Evolutionary conservation across 805 yeast genomes (phyloP).

Genomic region (Yamadazyma philogaea): DNA sequence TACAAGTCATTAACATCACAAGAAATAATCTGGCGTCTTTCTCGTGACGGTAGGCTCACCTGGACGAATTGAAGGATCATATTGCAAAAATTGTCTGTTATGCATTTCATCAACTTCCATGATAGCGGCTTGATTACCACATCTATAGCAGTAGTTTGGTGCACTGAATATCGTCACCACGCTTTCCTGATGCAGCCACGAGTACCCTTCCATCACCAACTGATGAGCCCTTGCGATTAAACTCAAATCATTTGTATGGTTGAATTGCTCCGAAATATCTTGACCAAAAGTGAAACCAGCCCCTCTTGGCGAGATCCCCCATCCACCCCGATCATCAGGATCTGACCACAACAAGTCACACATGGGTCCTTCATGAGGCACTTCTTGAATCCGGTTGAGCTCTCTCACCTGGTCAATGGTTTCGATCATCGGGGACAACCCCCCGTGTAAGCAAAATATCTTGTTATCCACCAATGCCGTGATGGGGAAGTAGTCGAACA

Average conservation of each 20-base stretch:
- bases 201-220: conserved; percentile 95
- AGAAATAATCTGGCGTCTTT: conserved; percentile 95
- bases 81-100: conserved; percentile 87
- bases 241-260: conserved; percentile 81
- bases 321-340: conserved; percentile 96
- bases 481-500: conserved; percentile 89
- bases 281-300: conserved; percentile 98
- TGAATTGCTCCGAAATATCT: conserved; percentile 90
- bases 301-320: conserved; percentile 98
- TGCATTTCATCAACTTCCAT: conserved; percentile 97
- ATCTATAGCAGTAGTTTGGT: conserved; percentile 94
- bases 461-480: conserved; percentile 90
- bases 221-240: conserved; percentile 95
- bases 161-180: conserved; percentile 95
- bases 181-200: conserved; percentile 91
- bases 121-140: conserved; percentile 97
- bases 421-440: conserved; percentile 91
- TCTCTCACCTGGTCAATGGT: conserved; percentile 90
- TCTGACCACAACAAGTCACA: conserved; percentile 96
- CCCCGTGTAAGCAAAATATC: conserved; percentile 92
- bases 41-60: conserved; percentile 97
- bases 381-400: conserved; percentile 89
- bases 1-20: conserved; percentile 21
- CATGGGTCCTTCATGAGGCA: conserved; percentile 98
- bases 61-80: conserved; percentile 95